Conservation (phyloP, 1,139 yeast species). For the Scheffersomyces cryptocercus region DNA sequence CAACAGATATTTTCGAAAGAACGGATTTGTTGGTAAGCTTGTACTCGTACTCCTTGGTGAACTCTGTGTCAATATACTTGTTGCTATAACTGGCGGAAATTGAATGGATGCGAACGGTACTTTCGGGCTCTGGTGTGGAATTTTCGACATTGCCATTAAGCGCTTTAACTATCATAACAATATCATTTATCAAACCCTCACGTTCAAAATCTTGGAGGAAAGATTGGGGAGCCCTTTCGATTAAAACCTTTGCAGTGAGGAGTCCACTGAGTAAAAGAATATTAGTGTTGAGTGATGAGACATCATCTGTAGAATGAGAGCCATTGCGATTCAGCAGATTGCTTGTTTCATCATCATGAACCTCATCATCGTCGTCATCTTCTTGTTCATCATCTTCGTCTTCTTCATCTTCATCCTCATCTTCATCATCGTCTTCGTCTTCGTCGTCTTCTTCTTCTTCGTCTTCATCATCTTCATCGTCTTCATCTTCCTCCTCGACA, state of each 20-base stretch:
- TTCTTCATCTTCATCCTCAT: slow-evolving; percentile 5
- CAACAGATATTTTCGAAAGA: slow-evolving; percentile 17
- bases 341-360: background rate
- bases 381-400: background rate
- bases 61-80: slow-evolving; percentile 35
- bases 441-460: slow-evolving; percentile 6
- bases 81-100: slow-evolving; percentile 14
- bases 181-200: slow-evolving; percentile 71
- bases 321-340: too few relatives aligned
- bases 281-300: slow-evolving; percentile 23
- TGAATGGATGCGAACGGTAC: slow-evolving; percentile 2
- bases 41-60: slow-evolving; percentile 30
- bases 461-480: slow-evolving; percentile 5
- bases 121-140: background rate
- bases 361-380: slow-evolving; percentile 4
- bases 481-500: slow-evolving; percentile 12
- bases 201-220: slow-evolving; percentile 58
- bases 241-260: slow-evolving; percentile 47
- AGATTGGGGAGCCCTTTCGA: slow-evolving; percentile 43
- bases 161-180: slow-evolving; percentile 14
- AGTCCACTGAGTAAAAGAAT: slow-evolving; percentile 56
- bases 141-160: slow-evolving; percentile 5
- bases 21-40: slow-evolving; percentile 21
- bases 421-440: slow-evolving; percentile 12
- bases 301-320: slow-evolving; percentile 10